Evolutionary conservation across 345 rosid genomes (phyloP), one percentile per base, ranked within the genome.

Genomic region (Citrus trifoliata): DNA sequence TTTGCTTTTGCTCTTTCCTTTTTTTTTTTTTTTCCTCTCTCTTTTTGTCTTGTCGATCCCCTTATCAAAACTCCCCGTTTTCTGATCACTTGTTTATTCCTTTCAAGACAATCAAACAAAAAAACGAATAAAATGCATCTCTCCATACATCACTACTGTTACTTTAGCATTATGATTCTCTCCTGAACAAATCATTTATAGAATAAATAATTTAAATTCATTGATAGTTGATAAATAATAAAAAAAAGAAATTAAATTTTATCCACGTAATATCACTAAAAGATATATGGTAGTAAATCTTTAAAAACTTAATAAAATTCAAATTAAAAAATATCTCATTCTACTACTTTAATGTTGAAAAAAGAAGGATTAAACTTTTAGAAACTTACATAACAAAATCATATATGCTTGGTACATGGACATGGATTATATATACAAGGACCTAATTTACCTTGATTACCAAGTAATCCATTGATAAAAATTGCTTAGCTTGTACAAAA

Each of bases 281-380:
- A 46, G 0, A 46, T 13, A 13, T 1, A 46, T 3, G 4, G 0
- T 10, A 3, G 0, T 0, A 46, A 3, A 12, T 12, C 0, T 12
- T 46, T 46, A 46, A 46, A 46, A 46, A 4, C 0, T 46, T 12
- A 12, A 3, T 42, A 42, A 14, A 42, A 0, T 12, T 46, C 0
- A 46, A 3, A 46, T 46, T 2, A 46, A 46, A 16, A 13, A 16
- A 46, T 12, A 46, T 13, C 5, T 0, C 12, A 42, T 42, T 42
- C 18, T 10, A 46, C 0, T 46, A 4, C 18, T 46, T 46, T 46
- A 46, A 46, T 72, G 55, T n/a, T 27, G 33, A 3, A 58, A 58
- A 37, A 46, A 18, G 22, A 75, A 24, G 27, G 77, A 69, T 24
- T 70, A 21, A 70, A 79, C 82, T 69, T 81, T 75, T 83, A 85